Evolutionary conservation across 2,329 filamentous ascomycete species (phyloP).

Genomic region (Colletotrichum sp.): DNA sequence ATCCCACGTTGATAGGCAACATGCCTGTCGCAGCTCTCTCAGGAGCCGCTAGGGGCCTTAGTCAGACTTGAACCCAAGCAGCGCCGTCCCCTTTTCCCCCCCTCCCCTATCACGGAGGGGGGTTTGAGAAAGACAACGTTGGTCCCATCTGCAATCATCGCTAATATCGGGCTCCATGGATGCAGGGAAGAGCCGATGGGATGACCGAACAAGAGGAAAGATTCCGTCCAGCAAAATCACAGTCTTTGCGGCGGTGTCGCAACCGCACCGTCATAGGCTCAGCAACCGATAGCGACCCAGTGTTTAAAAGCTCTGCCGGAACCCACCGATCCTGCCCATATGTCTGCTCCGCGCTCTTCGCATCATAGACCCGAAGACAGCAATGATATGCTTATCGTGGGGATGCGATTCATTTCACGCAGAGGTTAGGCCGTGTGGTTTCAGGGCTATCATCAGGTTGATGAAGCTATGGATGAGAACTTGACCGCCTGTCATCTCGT

Average conservation of each 20-base stretch:
- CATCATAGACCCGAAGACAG: neutral
- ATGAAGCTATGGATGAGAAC: neutral
- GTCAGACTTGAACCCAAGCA: neutral
- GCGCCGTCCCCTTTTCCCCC: neutral
- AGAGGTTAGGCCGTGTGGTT: neutral
- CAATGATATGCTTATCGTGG: neutral
- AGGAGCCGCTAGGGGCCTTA: neutral
- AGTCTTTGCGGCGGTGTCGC: neutral
- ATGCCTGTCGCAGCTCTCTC: neutral
- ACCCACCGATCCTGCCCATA: neutral
- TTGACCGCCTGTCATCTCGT: fast-evolving
- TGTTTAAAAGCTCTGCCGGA: neutral
- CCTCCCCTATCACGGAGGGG: neutral
- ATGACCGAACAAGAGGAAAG: neutral
- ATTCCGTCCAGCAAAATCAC: neutral
- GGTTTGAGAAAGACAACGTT: neutral
- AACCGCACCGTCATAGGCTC: neutral
- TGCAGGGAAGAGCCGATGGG: neutral
- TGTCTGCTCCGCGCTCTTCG: neutral
- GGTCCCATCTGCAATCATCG: neutral
- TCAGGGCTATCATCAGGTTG: neutral
- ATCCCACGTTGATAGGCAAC: neutral
- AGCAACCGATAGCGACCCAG: neutral
- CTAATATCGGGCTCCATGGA: neutral
- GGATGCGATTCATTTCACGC: neutral